These are phyloP conservation scores for Colletotrichum tropicicola DNA, from an alignment of 2,329 filamentous ascomycete genomes.

Conservation along the genomic window DNA sequence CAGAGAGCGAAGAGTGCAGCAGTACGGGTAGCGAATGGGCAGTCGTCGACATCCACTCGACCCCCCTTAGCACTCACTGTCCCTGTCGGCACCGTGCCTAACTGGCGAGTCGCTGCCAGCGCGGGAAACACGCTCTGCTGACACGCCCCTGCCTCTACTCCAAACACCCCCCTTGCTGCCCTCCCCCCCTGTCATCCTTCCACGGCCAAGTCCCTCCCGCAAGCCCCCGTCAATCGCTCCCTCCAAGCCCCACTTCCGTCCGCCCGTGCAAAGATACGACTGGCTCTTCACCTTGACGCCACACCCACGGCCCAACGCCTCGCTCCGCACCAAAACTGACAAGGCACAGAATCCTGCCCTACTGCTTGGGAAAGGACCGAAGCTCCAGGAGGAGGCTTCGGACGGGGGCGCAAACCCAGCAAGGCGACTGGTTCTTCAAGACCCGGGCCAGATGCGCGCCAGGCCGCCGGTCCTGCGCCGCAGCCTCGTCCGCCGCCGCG, in stretches of 20 bases:
- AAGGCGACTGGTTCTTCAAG: constrained; percentile 11
- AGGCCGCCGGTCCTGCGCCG: constrained; percentile 10
- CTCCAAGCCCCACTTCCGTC: constrained; percentile 1
- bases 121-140: constrained; percentile 6
- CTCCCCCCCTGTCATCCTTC: not conserved
- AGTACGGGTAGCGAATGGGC: not conserved
- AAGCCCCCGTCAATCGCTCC: not conserved
- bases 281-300: constrained; percentile 9
- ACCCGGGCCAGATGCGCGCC: not conserved
- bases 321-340: constrained; percentile 1
- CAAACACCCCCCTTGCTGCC: not conserved
- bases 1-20: too few species aligned
- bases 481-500: constrained; percentile 7
- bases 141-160: not conserved
- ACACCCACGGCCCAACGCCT: constrained; percentile 1
- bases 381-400: not conserved
- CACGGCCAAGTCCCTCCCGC: too few species aligned
- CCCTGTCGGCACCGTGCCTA: constrained; percentile 24
- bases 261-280: constrained; percentile 9
- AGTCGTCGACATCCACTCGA: not conserved
- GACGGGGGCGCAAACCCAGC: not conserved
- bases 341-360: constrained; percentile 1
- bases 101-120: constrained; percentile 16
- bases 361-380: not conserved
- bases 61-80: not conserved